These are phyloP conservation scores for Epithele typhae DNA, from an alignment of 768 basidiomycete genomes.

Conservation along the genomic window DNA sequence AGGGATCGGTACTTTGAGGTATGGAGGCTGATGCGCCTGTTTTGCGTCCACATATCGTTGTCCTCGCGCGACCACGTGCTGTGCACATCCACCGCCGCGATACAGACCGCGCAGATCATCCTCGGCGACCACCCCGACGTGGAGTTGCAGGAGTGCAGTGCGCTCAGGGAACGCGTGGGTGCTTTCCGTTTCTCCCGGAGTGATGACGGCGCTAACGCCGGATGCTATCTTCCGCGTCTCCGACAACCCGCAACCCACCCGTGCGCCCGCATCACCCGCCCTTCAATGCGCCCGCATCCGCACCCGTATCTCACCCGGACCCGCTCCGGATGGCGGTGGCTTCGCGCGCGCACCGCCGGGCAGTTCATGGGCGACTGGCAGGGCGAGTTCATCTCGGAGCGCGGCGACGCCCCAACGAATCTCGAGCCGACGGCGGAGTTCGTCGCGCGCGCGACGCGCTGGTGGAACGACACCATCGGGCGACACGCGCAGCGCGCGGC, in stretches of 20 bases:
- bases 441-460: slow-evolving; percentile 43
- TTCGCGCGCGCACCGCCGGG: neutral
- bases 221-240: too few relatives aligned
- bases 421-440: slow-evolving; percentile 40
- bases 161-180: slow-evolving; percentile 64
- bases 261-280: too few relatives aligned
- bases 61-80: neutral
- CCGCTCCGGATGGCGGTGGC: too few relatives aligned
- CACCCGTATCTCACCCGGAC: too few relatives aligned
- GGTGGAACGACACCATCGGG: slow-evolving; percentile 56
- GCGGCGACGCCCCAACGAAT: slow-evolving; percentile 14
- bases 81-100: too few relatives aligned
- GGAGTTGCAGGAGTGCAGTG: slow-evolving; percentile 37
- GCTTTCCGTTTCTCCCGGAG: too few relatives aligned
- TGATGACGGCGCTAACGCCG: too few relatives aligned
- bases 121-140: slow-evolving; percentile 48
- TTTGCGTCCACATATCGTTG: too few relatives aligned
- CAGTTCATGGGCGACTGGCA: slow-evolving; percentile 63
- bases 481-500: slow-evolving; percentile 19
- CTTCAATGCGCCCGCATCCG: too few relatives aligned
- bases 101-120: slow-evolving; percentile 65
- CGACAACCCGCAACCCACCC: too few relatives aligned
- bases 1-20: too few relatives aligned
- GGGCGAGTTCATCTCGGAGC: slow-evolving; percentile 32
- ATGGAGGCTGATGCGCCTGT: too few relatives aligned